Evolutionary conservation across 169 alveolate species (phyloP).

Genomic region (Blepharisma undulans): DNA sequence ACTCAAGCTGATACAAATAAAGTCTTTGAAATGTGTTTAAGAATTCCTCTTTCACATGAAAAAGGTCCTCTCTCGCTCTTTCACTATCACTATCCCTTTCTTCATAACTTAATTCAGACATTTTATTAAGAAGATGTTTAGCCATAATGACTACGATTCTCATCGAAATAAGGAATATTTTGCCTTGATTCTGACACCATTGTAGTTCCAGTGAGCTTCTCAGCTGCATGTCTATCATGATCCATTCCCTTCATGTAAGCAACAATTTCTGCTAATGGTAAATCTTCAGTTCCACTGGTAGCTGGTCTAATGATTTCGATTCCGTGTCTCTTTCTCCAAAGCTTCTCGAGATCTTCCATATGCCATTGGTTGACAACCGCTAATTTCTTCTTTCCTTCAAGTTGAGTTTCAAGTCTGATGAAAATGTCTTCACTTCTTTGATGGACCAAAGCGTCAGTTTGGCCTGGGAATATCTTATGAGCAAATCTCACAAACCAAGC

Average conservation of each 20-base stretch:
- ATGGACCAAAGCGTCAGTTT: slow-evolving; percentile 55
- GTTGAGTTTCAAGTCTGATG: slow-evolving; percentile 43
- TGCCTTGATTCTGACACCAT: slow-evolving; percentile 6
- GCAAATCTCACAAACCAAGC: slow-evolving; percentile 56
- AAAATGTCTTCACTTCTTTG: slow-evolving; percentile 56
- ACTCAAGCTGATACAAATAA: background rate
- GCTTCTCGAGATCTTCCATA: slow-evolving; percentile 68
- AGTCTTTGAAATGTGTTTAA: background rate
- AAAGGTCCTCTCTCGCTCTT: background rate
- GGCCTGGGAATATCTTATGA: slow-evolving; percentile 51
- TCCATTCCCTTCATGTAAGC: slow-evolving; percentile 33
- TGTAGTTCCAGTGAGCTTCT: slow-evolving; percentile 3
- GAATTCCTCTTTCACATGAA: background rate
- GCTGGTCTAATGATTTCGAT: background rate
- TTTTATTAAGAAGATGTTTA: background rate
- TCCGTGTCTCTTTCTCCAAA: slow-evolving; percentile 50
- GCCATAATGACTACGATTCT: slow-evolving; percentile 23
- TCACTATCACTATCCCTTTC: slow-evolving; percentile 8
- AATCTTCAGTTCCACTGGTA: background rate
- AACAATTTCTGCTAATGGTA: slow-evolving; percentile 29
- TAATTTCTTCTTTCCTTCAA: slow-evolving; percentile 46
- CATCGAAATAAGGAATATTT: slow-evolving; percentile 19
- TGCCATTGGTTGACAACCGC: slow-evolving; percentile 74
- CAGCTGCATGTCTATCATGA: background rate
- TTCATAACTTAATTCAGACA: slow-evolving; percentile 14